These are phyloP conservation scores for Fagopyrum esculentum DNA, from an alignment of 148 eudicot genomes.

Conservation along the genomic window DNA sequence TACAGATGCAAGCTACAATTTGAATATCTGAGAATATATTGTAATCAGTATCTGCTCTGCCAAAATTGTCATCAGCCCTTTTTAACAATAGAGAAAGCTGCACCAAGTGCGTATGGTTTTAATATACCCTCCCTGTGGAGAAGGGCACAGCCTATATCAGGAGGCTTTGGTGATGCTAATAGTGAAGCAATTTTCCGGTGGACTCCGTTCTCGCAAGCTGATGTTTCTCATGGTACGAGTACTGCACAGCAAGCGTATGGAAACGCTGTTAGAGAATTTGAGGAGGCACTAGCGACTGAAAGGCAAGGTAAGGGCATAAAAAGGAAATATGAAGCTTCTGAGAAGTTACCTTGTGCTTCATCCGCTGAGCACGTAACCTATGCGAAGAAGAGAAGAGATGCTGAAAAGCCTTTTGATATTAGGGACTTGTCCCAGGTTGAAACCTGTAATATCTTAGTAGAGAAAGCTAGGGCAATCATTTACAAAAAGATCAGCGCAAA, in stretches of 20 bases:
- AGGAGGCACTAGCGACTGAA: conserved; percentile 66
- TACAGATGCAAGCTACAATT: conserved; percentile 71
- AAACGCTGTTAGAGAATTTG: conserved; percentile 62
- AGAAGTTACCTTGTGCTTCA: conserved; percentile 19
- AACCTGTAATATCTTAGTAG: conserved; percentile 31
- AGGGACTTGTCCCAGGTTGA: conserved; percentile 23
- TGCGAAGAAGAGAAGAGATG: conserved; percentile 48
- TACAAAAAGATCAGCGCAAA: conserved; percentile 26
- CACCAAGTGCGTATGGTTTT: conserved; percentile 25
- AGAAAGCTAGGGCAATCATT: conserved; percentile 46
- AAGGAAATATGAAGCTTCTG: conserved; percentile 38
- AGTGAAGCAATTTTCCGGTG: conserved; percentile 37
- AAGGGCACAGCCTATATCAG: conserved; percentile 16
- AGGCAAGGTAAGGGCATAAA: conserved; percentile 48
- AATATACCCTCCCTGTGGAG: conserved; percentile 30
- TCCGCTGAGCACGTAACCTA: conserved; percentile 19
- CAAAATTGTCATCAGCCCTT: conserved; percentile 63
- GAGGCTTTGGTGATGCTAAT: conserved; percentile 6
- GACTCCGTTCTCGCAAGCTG: conserved; percentile 58
- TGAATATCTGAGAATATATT: conserved; percentile 68
- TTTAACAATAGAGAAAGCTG: conserved; percentile 54
- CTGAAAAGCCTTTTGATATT: background rate
- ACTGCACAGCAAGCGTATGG: conserved; percentile 76
- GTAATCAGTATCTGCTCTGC: conserved; percentile 67
- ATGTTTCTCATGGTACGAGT: conserved; percentile 58